Base-by-base conservation (phyloP, 129 eudicot genomes). In the Oenanthe sinensis region DNA sequence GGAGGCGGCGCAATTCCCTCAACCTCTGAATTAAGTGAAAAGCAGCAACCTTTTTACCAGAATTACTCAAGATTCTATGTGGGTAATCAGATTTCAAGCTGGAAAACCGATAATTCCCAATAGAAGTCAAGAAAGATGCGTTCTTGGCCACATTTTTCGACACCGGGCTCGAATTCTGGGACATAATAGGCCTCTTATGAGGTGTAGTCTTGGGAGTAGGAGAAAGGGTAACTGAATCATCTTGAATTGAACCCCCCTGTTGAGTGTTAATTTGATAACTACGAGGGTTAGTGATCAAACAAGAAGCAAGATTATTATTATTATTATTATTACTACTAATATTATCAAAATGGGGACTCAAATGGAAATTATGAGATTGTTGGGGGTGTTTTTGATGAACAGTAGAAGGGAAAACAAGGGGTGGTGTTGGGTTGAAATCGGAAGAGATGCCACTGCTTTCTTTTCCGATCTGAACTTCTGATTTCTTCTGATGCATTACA, bases 401-500 rank as follows among this genome's bases (percentile, higher is more conserved):
- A 63, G 78, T 71, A 40, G 86, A 77, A 73, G 87, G 79, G 82
- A 77, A 60, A 8, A 40, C 42, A 47, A 77, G 82, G 37, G 79
- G 92, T 37, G 97, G 98, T n/a, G 89, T 83, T 16, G 95, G 97
- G 83, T 91, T 91, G 87, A 91, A 94, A 91, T 91, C 97, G 96
- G 98, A 94, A 91, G 98, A 94, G 93, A 94, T 62, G 90, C 98
- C 90, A 44, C 85, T 87, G 96, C 97, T 94, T 88, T 94, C 97
- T 88, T 84, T 89, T 85, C 98, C 96, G 97, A 91, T 94, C 93
- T 94, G 98, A 79, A 86, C 90, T 90, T 94, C 98, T 28, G 97
- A 94, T 94, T 94, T 94, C 87, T 94, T 94, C 89, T 91, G 96
- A 94, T 94, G 98, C 98, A 94, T 94, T 88, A 90, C 96, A 84